phyloP scores from a whole-genome alignment of 495 filamentous ascomycete genomes.

The Parachaetomium inaequale region DNA sequence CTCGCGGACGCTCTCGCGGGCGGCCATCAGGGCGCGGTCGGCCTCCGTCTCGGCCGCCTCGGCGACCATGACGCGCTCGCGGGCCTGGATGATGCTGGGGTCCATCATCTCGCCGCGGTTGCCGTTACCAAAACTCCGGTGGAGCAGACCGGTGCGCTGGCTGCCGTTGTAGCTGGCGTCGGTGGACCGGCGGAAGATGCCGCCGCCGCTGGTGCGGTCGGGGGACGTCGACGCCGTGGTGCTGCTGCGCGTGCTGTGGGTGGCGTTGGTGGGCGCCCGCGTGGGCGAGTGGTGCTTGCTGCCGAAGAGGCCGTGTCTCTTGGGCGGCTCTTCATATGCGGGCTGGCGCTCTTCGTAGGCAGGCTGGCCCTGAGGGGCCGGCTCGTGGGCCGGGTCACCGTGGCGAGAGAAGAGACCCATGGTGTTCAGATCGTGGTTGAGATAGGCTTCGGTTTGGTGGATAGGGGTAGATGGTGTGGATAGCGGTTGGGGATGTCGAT shows the following conservation, averaged over 20 bases:
- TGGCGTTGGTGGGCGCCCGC: conserved; percentile 30
- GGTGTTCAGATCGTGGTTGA: conserved; percentile 18
- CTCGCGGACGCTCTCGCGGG: conserved; percentile 54
- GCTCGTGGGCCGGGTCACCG: conserved; percentile 38
- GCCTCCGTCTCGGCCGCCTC: conserved; percentile 61
- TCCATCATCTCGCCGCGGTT: conserved; percentile 49
- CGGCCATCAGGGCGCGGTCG: conserved; percentile 55
- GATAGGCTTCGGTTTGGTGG: not conserved
- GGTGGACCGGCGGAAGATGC: conserved; percentile 21
- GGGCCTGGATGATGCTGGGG: conserved; percentile 54
- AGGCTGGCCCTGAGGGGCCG: conserved; percentile 21
- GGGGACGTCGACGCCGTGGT: conserved; percentile 22
- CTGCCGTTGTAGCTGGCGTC: conserved; percentile 18
- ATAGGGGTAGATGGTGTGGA: not conserved
- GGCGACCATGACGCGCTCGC: conserved; percentile 54
- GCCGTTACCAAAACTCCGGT: conserved; percentile 46
- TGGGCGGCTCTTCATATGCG: conserved; percentile 30
- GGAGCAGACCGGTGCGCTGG: conserved; percentile 31
- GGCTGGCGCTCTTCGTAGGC: not conserved
- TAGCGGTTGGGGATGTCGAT: not conserved
- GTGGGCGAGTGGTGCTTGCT: conserved; percentile 43
- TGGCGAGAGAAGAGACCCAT: conserved; percentile 52
- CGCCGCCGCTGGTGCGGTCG: conserved; percentile 11
- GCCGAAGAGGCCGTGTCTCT: conserved; percentile 44
- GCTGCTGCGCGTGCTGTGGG: conserved; percentile 31